A percentile compares a stretch with the other conserved stretches of the same genome.
These are phyloP conservation scores for Cutaneotrichosporon mucoides DNA, from an alignment of 1,284 basidiomycete species.

Conservation along the genomic window DNA sequence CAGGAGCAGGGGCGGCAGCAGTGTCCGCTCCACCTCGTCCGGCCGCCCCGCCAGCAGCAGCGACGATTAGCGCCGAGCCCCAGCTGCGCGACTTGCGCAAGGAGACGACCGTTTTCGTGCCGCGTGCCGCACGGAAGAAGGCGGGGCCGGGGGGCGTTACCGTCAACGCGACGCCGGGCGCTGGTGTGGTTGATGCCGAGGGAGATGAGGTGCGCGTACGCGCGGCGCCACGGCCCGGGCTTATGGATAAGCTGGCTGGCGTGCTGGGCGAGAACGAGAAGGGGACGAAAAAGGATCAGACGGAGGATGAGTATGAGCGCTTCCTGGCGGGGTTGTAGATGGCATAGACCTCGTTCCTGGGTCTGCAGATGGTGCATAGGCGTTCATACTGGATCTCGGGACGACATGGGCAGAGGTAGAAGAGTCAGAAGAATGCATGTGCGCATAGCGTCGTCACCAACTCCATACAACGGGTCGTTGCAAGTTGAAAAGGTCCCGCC, in stretches of 20 bases:
- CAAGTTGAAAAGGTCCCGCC: too few species aligned
- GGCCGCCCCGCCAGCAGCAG: constrained; percentile 43
- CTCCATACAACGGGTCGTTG: too few species aligned
- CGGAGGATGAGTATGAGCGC: constrained; percentile 19
- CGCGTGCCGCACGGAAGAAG: constrained; percentile 50
- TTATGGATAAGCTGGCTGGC: constrained; percentile 43
- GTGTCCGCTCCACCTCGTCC: background rate
- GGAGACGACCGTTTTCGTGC: constrained; percentile 84
- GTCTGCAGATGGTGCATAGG: too few species aligned
- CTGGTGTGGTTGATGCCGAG: constrained; percentile 37
- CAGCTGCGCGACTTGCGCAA: constrained; percentile 85
- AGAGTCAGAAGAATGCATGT: too few species aligned
- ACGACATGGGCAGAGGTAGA: too few species aligned
- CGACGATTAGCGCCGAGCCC: constrained; percentile 74
- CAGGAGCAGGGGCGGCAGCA: background rate
- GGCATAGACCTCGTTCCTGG: too few species aligned
- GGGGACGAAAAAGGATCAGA: constrained; percentile 4
- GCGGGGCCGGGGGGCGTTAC: constrained; percentile 13
- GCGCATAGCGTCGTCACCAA: too few species aligned
- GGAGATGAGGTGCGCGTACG: constrained; percentile 30
- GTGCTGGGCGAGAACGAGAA: constrained; percentile 25
- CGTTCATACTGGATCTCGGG: background rate
- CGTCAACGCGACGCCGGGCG: constrained; percentile 42
- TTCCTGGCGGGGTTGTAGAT: constrained; percentile 18
- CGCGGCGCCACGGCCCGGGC: constrained; percentile 22